Percentiles rank a stretch among this genome's conserved stretches.
phyloP scores from a whole-genome alignment of 1,139 yeast genomes.

The Diutina pseudorugosa region DNA sequence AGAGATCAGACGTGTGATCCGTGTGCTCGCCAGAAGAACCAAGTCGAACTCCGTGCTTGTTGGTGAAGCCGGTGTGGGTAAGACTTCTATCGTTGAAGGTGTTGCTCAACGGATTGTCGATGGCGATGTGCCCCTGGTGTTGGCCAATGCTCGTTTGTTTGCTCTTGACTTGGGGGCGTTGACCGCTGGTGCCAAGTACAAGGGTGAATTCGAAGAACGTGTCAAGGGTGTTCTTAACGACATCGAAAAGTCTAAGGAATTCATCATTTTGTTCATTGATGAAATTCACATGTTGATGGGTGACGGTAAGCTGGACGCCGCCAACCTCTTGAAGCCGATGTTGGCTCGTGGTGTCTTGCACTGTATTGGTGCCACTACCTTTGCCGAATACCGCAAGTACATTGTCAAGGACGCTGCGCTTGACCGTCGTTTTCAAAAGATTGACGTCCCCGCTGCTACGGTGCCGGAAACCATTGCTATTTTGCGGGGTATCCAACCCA shows the following conservation, averaged over 20 bases:
- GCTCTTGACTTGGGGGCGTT: constrained; percentile 90
- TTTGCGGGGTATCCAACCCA: constrained; percentile 89
- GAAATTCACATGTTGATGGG: constrained; percentile 99
- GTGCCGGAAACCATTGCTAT: constrained; percentile 90
- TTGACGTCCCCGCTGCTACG: constrained; percentile 91
- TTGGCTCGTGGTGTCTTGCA: constrained; percentile 92
- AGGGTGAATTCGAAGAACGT: constrained; percentile 98
- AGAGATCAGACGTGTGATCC: constrained; percentile 87
- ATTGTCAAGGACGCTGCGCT: constrained; percentile 97
- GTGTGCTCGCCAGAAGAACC: constrained; percentile 90
- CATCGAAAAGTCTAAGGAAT: constrained; percentile 74
- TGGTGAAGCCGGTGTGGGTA: constrained; percentile 99
- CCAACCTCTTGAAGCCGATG: constrained; percentile 92
- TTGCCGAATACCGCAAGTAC: constrained; percentile 83
- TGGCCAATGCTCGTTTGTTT: constrained; percentile 68
- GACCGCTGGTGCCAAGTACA: constrained; percentile 97
- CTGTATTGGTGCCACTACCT: constrained; percentile 97
- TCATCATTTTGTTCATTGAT: constrained; percentile 85
- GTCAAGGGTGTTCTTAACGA: constrained; percentile 92
- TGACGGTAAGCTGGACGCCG: constrained; percentile 90
- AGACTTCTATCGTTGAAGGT: constrained; percentile 95
- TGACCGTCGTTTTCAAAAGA: constrained; percentile 96
- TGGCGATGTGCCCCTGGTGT: constrained; percentile 84
- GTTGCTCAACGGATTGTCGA: constrained; percentile 96
- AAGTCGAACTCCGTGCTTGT: constrained; percentile 92